phyloP scores from a whole-genome alignment of 2,329 filamentous ascomycete genomes.

The Monosporascus sp. region DNA sequence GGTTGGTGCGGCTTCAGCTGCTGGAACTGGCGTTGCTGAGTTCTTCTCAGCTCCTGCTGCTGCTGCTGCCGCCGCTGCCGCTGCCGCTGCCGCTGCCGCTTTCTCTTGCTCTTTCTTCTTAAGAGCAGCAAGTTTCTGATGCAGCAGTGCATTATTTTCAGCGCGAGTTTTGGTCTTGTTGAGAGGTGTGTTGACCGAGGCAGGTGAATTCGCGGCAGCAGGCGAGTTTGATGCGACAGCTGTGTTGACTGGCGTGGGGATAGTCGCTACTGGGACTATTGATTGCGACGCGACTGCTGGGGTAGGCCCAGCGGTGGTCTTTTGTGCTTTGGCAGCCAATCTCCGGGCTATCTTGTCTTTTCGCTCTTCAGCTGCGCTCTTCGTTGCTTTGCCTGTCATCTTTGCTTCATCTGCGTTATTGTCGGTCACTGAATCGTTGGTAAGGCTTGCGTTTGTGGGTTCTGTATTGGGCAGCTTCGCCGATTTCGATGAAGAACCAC shows the following conservation, averaged over 20 bases:
- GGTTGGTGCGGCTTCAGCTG: constrained; percentile 6
- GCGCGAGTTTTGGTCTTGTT: constrained; percentile 46
- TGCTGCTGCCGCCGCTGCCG: neutral
- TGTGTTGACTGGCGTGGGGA: neutral
- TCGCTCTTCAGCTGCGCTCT: constrained; percentile 24
- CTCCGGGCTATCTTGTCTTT: constrained; percentile 30
- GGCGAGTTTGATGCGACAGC: neutral
- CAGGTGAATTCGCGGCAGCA: neutral
- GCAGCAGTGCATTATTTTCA: constrained; percentile 66
- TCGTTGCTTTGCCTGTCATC: constrained; percentile 17
- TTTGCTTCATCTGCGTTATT: constrained; percentile 9
- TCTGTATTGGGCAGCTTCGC: constrained; percentile 1
- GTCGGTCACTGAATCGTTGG: neutral
- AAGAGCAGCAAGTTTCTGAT: constrained; percentile 73
- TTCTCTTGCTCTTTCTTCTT: constrained; percentile 41
- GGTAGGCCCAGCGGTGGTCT: constrained; percentile 11
- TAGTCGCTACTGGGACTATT: neutral
- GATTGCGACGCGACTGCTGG: neutral
- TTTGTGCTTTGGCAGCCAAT: constrained; percentile 28
- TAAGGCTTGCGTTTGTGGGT: neutral
- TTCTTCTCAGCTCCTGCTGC: constrained; percentile 16
- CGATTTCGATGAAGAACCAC: constrained; percentile 3
- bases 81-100: constrained; percentile 3
- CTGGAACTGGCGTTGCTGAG: constrained; percentile 5
- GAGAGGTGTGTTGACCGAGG: constrained; percentile 5